Percentiles rank a stretch among this genome's conserved stretches.
These are phyloP conservation scores for Dendrobium officinale DNA, from an alignment of 106 monocot species.

Conservation along the genomic window DNA sequence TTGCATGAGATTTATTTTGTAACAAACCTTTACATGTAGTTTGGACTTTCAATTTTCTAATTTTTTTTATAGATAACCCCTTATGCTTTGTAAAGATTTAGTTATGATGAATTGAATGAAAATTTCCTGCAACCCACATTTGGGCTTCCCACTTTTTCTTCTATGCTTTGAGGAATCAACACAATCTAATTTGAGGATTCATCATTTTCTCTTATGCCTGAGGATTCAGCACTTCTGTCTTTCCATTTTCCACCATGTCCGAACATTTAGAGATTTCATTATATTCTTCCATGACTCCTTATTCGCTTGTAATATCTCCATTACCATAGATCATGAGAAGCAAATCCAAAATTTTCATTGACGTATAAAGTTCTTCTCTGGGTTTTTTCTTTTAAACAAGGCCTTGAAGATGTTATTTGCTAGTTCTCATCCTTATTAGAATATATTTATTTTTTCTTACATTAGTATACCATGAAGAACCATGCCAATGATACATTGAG, in stretches of 20 bases:
- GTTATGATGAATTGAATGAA: neutral
- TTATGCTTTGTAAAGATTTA: neutral
- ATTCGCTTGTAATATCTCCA: neutral
- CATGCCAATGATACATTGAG: neutral
- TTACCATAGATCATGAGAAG: neutral
- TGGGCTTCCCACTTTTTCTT: neutral
- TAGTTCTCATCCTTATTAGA: neutral
- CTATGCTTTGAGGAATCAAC: neutral
- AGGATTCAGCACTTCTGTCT: neutral
- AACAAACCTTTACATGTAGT: neutral
- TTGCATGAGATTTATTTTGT: neutral
- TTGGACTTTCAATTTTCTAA: neutral
- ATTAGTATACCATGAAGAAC: neutral
- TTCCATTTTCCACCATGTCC: neutral
- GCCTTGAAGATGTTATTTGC: neutral
- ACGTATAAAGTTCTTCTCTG: neutral
- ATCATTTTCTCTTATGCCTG: neutral
- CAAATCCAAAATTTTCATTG: neutral
- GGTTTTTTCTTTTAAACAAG: neutral
- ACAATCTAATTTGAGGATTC: neutral
- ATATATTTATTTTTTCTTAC: neutral
- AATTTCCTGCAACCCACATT: neutral
- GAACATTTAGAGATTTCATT: neutral
- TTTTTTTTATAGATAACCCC: neutral
- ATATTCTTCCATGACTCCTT: neutral